Evolutionary conservation across 768 basidiomycete genomes (phyloP), one percentile per base, ranked within the genome.

Genomic region (Boletales sp.): DNA sequence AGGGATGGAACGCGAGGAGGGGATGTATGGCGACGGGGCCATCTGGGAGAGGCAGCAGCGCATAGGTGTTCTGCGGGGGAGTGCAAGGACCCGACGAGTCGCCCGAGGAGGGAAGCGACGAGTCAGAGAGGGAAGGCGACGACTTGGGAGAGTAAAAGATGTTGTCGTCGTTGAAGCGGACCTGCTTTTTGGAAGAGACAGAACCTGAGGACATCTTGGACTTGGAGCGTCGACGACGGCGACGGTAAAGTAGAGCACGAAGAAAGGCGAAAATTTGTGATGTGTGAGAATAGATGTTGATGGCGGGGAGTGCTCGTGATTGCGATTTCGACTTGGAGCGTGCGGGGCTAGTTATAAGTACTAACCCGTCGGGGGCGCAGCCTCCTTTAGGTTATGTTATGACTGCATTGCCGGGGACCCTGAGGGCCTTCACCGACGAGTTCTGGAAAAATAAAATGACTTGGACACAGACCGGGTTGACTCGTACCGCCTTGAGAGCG

Each of bases 81-180:
- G 66, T 68, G 30, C 12, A 39, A 2, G 66, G 66, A 3, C 66
- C 66, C 0, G 55, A 54, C 9, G 68, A 69, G 12, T 62, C 60
- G 21, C 62, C 58, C 8, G 61, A 62, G 1, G 68, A 69, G 8
- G 56, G 64, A 6, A 68, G 62, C 11, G 66, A 68, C 41, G 68
- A 62, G 0, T 66, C 58, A 12, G 68, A 57, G 51, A 55, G 42
- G 5, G 62, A 13, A 24, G 66, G 66, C 21, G 66, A 68, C 2
- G 54, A 48, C 29, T 49, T 42, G 39, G 66, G 65, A 8, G 68
- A 68, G 51, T 66, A 68, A 29, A 66, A 64, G 49, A 64, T 58
- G 50, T 69, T 69, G 51, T 62, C 64, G 35, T 66, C 55, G 50
- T 58, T 52, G 56, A 70, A 68, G 31, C 55, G 67, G 48, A 70